A percentile compares a stretch with the other conserved stretches of the same genome.
Evolutionary conservation across 2,329 filamentous ascomycete species (phyloP).

Genomic region (Aspergillus jensenii): DNA sequence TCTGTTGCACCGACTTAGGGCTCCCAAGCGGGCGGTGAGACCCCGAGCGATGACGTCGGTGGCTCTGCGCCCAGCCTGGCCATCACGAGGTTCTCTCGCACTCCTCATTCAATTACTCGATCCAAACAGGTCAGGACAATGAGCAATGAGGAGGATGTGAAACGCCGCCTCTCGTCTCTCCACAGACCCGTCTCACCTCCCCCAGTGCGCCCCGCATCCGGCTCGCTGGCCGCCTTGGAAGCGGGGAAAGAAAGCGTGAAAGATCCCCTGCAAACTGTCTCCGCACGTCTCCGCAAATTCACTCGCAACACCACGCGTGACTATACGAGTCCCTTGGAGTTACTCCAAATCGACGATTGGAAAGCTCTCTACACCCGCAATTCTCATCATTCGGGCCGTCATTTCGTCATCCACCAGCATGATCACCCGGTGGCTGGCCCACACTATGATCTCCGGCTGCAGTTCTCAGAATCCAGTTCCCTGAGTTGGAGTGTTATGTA

Average conservation of each 20-base stretch:
- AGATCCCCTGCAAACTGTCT: slow-evolving; percentile 52
- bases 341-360: slow-evolving; percentile 33
- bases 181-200: slow-evolving; percentile 1
- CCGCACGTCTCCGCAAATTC: slow-evolving; percentile 38
- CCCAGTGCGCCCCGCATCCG: neutral
- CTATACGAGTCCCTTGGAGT: neutral
- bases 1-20: neutral
- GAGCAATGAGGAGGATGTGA: neutral
- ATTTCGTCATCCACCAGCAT: slow-evolving; percentile 72
- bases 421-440: slow-evolving; percentile 68
- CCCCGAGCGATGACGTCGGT: neutral
- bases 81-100: neutral
- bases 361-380: slow-evolving; percentile 50
- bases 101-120: neutral
- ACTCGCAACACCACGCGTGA: slow-evolving; percentile 14
- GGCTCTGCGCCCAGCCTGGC: neutral
- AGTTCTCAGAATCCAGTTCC: slow-evolving; percentile 67
- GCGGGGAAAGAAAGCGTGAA: slow-evolving; percentile 50
- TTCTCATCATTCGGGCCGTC: slow-evolving; percentile 46
- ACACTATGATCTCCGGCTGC: slow-evolving; percentile 69
- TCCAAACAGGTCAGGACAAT: neutral
- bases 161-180: slow-evolving; percentile 1
- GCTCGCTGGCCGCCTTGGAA: slow-evolving; percentile 48
- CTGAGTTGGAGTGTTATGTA: slow-evolving; percentile 66
- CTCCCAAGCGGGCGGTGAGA: neutral